Percentiles rank a stretch among this genome's conserved stretches.
Evolutionary conservation across 345 rosid genomes (phyloP).

Genomic region (Citrus australasica): DNA sequence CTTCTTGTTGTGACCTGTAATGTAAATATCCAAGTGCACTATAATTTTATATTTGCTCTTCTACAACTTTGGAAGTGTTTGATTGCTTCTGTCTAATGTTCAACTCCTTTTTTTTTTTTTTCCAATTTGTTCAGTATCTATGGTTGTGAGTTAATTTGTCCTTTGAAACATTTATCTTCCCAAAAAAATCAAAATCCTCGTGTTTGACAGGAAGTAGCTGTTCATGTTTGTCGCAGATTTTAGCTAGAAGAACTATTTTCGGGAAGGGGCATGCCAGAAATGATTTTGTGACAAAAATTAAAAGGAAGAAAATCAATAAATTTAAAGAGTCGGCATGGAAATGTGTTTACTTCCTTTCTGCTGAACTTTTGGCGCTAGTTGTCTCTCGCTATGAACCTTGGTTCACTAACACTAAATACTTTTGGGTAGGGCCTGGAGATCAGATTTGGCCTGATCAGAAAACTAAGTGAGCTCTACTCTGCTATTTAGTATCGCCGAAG

Average conservation of each 20-base stretch:
- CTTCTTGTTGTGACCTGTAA: not conserved
- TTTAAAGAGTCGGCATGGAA: conserved; percentile 98
- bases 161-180: not conserved
- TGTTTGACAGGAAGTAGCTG: not conserved
- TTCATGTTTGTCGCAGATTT: conserved; percentile 44
- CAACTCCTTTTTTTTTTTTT: no score
- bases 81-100: not conserved
- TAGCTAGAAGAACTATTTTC: conserved; percentile 53
- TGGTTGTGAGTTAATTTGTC: not conserved
- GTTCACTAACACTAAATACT: conserved; percentile 66
- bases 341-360: conserved; percentile 71
- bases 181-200: not conserved
- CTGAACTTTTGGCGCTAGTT: conserved; percentile 57
- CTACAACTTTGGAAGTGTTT: not conserved
- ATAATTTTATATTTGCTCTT: not conserved
- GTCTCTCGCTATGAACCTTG: conserved; percentile 78
- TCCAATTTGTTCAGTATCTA: conserved; percentile 25
- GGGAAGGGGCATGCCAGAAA: conserved; percentile 36
- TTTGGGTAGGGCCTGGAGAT: conserved; percentile 80
- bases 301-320: conserved; percentile 57
- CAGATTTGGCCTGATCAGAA: conserved; percentile 88
- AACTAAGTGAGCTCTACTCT: conserved; percentile 56
- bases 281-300: conserved; percentile 34
- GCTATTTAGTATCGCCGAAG: not conserved
- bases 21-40: not conserved